Evolutionary conservation across 257 asterid species (phyloP), one percentile per base, ranked within the genome.

Genomic region (Anisodus tanguticus): DNA sequence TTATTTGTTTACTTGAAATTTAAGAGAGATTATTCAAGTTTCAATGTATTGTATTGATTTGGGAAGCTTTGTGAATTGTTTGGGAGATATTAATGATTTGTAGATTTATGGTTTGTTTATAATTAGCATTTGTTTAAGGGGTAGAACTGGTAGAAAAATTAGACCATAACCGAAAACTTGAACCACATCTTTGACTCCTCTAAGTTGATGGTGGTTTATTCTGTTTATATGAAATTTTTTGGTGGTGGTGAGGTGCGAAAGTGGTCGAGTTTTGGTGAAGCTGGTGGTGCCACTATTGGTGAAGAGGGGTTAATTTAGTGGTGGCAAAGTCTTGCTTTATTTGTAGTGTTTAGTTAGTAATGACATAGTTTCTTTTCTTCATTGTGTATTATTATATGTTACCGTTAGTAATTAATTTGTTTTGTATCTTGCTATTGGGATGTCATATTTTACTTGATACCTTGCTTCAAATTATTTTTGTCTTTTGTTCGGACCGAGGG

Each of bases 21-120:
- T 71, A 0, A 71, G 79, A 43, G 58, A 2, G 9, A 22, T 22
- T 22, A 13, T 9, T 45, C 31, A 71, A 71, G 39, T 45, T 45
- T 45, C 37, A 71, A 71, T 71, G 39, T 41, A 10, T 70, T 17
- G 55, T 43, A 70, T 70, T 70, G 79, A 71, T 16, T 43, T 55
- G 55, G 55, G 16, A 70, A 70, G 4, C 17, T 22, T 2, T 71
- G 58, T 71, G 17, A 71, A 71, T 8, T 41, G 8, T 57, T 15
- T 41, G 45, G 45, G 5, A 41, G 45, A 41, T 5, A 41, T 41
- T 41, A 5, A 41, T 57, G 62, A 22, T 70, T 70, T n/a, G 57
- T 71, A n/a, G 79, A 43, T 71, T 71, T n/a, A 43, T 26, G 3
- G 9, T n/a, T 64, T 64, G 43, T 31, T 3, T 26, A 11, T 10